These are phyloP conservation scores for Xenosphaeropsis pyriputrescens DNA, from an alignment of 2,329 filamentous ascomycete species.

Conservation along the genomic window DNA sequence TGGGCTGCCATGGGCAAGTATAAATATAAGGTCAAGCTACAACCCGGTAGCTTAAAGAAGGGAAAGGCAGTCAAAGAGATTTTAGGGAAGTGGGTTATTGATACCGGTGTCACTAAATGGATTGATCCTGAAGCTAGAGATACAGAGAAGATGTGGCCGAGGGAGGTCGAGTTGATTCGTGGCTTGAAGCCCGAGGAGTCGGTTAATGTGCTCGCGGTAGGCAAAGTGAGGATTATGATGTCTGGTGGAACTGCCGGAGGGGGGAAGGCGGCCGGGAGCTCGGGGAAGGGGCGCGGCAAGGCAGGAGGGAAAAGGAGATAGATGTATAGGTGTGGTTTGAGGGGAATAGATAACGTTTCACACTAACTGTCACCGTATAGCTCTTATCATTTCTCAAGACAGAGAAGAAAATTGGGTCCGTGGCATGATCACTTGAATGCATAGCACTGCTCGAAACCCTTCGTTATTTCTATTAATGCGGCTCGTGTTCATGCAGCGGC, in stretches of 20 bases:
- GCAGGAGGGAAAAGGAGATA: conserved; percentile 13
- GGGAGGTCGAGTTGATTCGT: conserved; percentile 75
- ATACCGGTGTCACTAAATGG: conserved; percentile 34
- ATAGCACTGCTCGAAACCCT: too few relatives aligned
- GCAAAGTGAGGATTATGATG: conserved; percentile 69
- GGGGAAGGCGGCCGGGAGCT: conserved; percentile 16
- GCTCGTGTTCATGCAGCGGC: too few relatives aligned
- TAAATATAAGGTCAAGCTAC: conserved; percentile 92
- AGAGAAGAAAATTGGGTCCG: too few relatives aligned
- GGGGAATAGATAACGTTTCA: too few relatives aligned
- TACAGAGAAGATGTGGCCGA: conserved; percentile 66
- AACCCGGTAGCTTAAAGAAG: conserved; percentile 82
- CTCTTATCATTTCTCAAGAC: too few relatives aligned
- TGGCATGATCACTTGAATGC: too few relatives aligned
- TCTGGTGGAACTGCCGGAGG: conserved; percentile 29
- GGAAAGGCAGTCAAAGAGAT: conserved; percentile 90
- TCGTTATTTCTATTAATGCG: too few relatives aligned
- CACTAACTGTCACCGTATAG: too few relatives aligned
- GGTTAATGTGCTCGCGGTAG: conserved; percentile 65
- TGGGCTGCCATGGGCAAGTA: conserved; percentile 50
- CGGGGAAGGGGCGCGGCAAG: conserved; percentile 9
- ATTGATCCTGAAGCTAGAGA: conserved; percentile 46
- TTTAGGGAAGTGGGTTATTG: conserved; percentile 63
- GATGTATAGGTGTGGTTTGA: not conserved
- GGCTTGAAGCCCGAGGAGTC: conserved; percentile 70